These are phyloP conservation scores for Neopestalotiopsis rosae DNA, from an alignment of 2,329 filamentous ascomycete species.

Conservation along the genomic window DNA sequence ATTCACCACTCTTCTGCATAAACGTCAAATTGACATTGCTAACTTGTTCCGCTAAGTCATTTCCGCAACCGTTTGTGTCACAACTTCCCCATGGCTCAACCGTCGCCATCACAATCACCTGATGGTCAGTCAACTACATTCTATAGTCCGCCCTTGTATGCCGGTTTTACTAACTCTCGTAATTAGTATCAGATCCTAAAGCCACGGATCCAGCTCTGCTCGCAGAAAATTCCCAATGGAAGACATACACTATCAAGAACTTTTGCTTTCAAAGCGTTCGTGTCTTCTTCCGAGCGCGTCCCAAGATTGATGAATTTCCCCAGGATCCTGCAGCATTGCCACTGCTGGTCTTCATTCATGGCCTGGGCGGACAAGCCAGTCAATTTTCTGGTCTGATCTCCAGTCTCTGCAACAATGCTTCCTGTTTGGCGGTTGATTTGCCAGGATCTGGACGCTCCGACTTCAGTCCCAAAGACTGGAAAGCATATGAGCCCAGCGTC, in stretches of 20 bases:
- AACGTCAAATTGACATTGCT: not conserved
- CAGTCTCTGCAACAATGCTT: constrained; percentile 81
- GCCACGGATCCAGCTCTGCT: constrained; percentile 75
- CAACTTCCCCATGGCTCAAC: not conserved
- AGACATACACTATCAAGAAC: constrained; percentile 72
- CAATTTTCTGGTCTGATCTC: constrained; percentile 85
- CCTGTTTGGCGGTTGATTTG: constrained; percentile 87
- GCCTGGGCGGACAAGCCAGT: constrained; percentile 87
- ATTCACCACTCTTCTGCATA: not conserved
- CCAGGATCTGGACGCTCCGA: constrained; percentile 86
- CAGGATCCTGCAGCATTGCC: constrained; percentile 75
- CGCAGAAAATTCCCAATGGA: constrained; percentile 74
- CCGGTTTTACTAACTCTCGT: not conserved
- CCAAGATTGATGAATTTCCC: constrained; percentile 82
- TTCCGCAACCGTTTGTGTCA: not conserved
- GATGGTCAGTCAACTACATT: not conserved
- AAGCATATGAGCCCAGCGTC: constrained; percentile 79
- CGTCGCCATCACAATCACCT: not conserved
- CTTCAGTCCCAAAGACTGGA: constrained; percentile 73
- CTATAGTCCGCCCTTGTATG: no score
- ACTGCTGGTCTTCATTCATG: constrained; percentile 89
- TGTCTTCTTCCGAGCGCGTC: constrained; percentile 83
- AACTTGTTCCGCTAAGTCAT: not conserved
- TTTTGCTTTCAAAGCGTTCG: constrained; percentile 78
- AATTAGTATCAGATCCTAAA: not conserved